These are phyloP conservation scores for Metschnikowia corniflorae DNA, from an alignment of 805 yeast genomes.

Conservation along the genomic window DNA sequence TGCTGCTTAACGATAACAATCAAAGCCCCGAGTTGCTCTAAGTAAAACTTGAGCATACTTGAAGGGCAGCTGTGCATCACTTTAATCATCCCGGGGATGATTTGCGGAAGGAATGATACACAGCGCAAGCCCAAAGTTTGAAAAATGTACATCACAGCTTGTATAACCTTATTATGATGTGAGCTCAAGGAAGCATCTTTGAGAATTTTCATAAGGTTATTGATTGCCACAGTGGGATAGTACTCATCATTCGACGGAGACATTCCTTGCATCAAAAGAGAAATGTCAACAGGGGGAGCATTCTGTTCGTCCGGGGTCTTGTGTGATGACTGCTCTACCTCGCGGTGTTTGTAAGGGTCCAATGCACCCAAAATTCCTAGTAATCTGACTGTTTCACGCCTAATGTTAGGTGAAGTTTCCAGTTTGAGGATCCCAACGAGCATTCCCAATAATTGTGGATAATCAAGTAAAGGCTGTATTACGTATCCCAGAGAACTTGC, in stretches of 20 bases:
- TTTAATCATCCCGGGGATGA: constrained; percentile 79
- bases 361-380: constrained; percentile 94
- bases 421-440: constrained; percentile 77
- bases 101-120: constrained; percentile 82
- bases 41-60: constrained; percentile 78
- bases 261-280: constrained; percentile 87
- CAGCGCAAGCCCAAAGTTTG: constrained; percentile 85
- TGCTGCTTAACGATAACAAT: constrained; percentile 85
- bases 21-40: constrained; percentile 80
- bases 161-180: constrained; percentile 91
- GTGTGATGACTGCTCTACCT: constrained; percentile 71
- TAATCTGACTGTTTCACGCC: constrained; percentile 84
- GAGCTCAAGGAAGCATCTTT: constrained; percentile 80
- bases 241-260: constrained; percentile 91
- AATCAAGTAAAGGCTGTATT: constrained; percentile 85
- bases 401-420: constrained; percentile 68
- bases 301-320: constrained; percentile 63
- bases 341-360: constrained; percentile 94
- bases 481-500: constrained; percentile 93
- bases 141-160: constrained; percentile 88
- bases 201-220: constrained; percentile 75
- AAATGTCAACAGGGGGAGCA: constrained; percentile 87
- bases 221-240: constrained; percentile 91
- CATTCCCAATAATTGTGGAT: constrained; percentile 83
- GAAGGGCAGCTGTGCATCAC: constrained; percentile 83